A percentile compares a stretch with the other conserved stretches of the same genome.
Conservation (phyloP, 306 rosid species). For the Leucaena leucocephala region DNA sequence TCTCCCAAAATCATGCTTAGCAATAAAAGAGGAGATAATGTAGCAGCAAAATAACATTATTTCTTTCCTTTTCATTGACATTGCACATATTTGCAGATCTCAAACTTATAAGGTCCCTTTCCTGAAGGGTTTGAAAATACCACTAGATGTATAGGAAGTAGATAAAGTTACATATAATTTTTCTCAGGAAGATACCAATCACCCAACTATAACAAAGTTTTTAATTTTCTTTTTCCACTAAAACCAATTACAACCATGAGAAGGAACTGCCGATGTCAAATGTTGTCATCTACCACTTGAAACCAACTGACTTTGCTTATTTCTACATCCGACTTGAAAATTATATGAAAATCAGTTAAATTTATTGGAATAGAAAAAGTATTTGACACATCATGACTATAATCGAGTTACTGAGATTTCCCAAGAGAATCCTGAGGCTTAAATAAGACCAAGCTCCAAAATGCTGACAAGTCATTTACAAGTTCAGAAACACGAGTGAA, state of each 20-base stretch:
- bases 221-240: neutral
- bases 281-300: neutral
- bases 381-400: neutral
- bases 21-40: neutral
- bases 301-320: neutral
- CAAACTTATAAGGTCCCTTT: neutral
- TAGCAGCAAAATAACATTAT: neutral
- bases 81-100: neutral
- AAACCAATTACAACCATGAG: slow-evolving; percentile 16
- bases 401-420: neutral
- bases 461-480: neutral
- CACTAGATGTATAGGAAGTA: neutral
- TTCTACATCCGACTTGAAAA: neutral
- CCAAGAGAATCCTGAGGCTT: neutral
- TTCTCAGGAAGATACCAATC: neutral
- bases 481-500: neutral
- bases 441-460: neutral
- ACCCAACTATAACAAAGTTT: slow-evolving; percentile 2
- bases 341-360: neutral
- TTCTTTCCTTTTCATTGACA: slow-evolving; percentile 9
- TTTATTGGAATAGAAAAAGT: neutral
- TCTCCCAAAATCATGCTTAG: slow-evolving; percentile 1
- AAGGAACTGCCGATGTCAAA: slow-evolving; percentile 3
- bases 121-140: slow-evolving; percentile 1
- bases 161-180: neutral